Base-by-base conservation (phyloP, 257 asterid genomes). In the Cinchona pubescens region DNA sequence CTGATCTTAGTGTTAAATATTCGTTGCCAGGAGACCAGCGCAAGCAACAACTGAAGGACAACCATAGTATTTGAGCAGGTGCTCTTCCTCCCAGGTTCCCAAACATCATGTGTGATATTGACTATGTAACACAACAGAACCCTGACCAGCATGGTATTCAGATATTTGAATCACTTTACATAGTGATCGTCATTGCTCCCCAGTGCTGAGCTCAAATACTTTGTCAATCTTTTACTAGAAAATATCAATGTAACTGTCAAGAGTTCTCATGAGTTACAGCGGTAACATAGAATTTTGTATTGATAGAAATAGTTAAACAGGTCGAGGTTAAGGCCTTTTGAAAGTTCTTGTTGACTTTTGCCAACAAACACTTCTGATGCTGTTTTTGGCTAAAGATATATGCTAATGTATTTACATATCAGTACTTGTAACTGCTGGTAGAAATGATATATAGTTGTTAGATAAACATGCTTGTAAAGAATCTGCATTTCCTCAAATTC, bases 21-120 rank as follows among this genome's bases (percentile, higher is more conserved):
- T 70, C 10, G 27, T 63, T 79, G 3, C 34, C 79, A 23, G 58
- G 62, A 79, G 75, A 68, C 23, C 72, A 55, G 72, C 74, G 81
- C 19, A 64, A 72, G 77, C 81, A 43, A 78, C 74, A 74, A 1
- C 14, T 71, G 16, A 45, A 25, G 51, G 68, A 53, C 25, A 30
- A 53, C 23, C 64, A 8, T 55, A 65, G 23, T 43, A n/a, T 21
- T 63, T 38, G 25, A 70, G 61, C 32, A 35, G 29, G 72, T 66
- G 62, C 56, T 70, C 72, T 38, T 37, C 66, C 53, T 61, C 59
- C 5, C 25, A 56, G 21, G 25, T 71, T 25, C 49, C 30, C 58
- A 46, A 16, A 25, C 38, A 61, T 16, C 3, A 9, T 37, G 21
- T 15, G 5, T 30, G 42, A 43, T 32, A 45, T 63, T 60, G 71